Conservation (phyloP, 768 basidiomycete species). For the Naganishia antarctica region DNA sequence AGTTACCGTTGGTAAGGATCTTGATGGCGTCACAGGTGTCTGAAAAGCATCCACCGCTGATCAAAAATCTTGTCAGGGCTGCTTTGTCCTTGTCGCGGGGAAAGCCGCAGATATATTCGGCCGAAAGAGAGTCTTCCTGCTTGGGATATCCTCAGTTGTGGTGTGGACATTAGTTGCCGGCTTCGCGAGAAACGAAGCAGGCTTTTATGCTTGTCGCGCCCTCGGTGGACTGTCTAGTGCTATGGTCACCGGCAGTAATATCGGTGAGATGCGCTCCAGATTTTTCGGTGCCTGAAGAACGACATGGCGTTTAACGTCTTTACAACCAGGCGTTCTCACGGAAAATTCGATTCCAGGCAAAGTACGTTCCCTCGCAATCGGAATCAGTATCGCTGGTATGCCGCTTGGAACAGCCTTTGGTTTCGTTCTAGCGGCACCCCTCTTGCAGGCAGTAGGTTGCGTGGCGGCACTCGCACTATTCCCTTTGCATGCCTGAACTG, state of each 20-base stretch:
- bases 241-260: not conserved
- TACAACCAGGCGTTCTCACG: not conserved
- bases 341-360: not conserved
- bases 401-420: not conserved
- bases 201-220: not conserved
- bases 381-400: not conserved
- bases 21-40: no score
- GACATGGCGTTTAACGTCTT: not conserved
- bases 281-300: not conserved
- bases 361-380: not conserved
- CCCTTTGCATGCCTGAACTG: not conserved
- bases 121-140: not conserved
- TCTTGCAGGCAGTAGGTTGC: not conserved
- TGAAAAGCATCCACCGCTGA: no score
- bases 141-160: not conserved
- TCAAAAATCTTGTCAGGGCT: no score
- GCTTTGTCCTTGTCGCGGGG: constrained; percentile 5
- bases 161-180: not conserved
- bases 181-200: not conserved
- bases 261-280: no score
- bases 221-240: not conserved
- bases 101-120: not conserved
- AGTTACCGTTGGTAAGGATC: no score
- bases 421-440: constrained; percentile 48
- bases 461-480: not conserved